Percentiles rank a stretch among this genome's conserved stretches.
Evolutionary conservation across 305 asterid genomes (phyloP).

Genomic region (Lippia alba): DNA sequence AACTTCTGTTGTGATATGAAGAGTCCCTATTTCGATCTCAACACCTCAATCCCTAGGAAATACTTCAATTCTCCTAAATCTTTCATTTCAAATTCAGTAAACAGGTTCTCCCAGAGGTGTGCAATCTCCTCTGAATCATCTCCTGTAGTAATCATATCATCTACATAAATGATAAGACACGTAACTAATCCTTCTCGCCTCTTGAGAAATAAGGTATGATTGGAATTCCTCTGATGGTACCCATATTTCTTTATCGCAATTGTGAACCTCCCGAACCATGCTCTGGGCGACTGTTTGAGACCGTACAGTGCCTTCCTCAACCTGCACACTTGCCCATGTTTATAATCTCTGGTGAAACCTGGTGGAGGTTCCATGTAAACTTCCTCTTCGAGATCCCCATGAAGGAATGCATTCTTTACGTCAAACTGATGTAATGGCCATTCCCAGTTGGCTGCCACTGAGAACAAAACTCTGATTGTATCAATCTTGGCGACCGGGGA

Average conservation of each 20-base stretch:
- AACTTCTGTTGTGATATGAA: background rate
- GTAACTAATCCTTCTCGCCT: background rate
- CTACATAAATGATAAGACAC: constrained; percentile 2
- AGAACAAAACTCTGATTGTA: too few species aligned
- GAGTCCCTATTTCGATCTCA: background rate
- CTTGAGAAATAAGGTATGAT: background rate
- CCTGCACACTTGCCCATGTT: background rate
- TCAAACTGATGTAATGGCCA: background rate
- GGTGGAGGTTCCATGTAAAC: background rate
- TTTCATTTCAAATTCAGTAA: background rate
- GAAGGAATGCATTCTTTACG: background rate
- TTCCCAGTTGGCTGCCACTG: background rate
- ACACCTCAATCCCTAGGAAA: background rate
- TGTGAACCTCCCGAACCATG: background rate
- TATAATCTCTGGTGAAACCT: background rate
- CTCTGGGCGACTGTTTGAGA: background rate
- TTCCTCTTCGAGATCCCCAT: background rate
- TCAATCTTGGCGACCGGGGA: too few species aligned
- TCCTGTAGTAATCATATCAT: background rate
- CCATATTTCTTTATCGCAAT: background rate
- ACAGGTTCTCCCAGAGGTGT: background rate
- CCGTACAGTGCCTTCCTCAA: background rate
- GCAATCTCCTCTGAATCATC: background rate
- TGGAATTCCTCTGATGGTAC: background rate
- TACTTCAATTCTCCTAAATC: background rate